Percentiles rank a stretch among this genome's conserved stretches.
These are phyloP conservation scores for Nymphaea colorata DNA, from an alignment of 164 flowering plant genomes.

Conservation along the genomic window DNA sequence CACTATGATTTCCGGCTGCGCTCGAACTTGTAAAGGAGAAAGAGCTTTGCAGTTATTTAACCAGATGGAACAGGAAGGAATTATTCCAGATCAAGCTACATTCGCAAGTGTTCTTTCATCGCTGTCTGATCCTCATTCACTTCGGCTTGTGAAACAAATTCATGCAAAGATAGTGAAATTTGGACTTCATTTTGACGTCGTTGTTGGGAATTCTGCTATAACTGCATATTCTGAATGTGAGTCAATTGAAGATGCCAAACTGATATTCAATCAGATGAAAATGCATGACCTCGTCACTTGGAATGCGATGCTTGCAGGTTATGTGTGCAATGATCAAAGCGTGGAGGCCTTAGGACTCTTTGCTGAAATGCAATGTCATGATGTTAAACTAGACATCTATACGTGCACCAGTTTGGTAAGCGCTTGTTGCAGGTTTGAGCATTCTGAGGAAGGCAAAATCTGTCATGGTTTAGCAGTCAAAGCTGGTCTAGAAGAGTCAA, in stretches of 20 bases:
- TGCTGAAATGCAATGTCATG: conserved; percentile 34
- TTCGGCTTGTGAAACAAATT: conserved; percentile 29
- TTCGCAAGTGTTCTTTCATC: conserved; percentile 55
- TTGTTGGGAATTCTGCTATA: conserved; percentile 52
- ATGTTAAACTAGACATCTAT: conserved; percentile 54
- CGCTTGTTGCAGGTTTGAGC: conserved; percentile 37
- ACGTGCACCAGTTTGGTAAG: conserved; percentile 62
- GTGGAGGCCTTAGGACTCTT: conserved; percentile 37
- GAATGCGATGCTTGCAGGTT: conserved; percentile 81
- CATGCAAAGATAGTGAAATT: conserved; percentile 50
- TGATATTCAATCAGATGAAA: conserved; percentile 30
- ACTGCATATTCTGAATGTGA: conserved; percentile 68
- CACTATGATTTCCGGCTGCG: conserved; percentile 53
- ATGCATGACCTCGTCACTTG: conserved; percentile 54
- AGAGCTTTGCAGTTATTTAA: conserved; percentile 33
- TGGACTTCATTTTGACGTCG: conserved; percentile 28
- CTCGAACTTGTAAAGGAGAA: conserved; percentile 23
- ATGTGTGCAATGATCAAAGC: conserved; percentile 24
- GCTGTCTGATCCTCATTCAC: conserved; percentile 31
- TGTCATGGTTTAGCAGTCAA: conserved; percentile 59
- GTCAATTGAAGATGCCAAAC: conserved; percentile 38
- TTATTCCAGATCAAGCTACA: conserved; percentile 56
- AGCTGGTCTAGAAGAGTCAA: conserved; percentile 39
- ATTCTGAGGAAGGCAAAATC: conserved; percentile 34
- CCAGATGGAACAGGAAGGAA: conserved; percentile 48